phyloP scores from a whole-genome alignment of 2,329 filamentous ascomycete species.

The Fusarium goolgardi region DNA sequence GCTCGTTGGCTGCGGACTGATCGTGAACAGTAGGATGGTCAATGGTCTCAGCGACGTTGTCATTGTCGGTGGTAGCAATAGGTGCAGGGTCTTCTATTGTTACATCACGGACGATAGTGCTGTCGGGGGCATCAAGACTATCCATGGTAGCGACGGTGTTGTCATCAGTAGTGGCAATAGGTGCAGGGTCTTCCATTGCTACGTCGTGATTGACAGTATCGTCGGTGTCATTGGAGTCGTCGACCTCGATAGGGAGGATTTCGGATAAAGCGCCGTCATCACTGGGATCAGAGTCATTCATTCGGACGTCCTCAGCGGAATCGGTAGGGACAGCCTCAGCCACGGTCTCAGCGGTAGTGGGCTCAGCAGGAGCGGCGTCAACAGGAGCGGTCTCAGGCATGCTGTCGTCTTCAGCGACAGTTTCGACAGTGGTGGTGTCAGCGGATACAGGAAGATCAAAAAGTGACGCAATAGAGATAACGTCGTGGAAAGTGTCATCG shows the following conservation, averaged over 20 bases:
- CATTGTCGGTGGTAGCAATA: not conserved
- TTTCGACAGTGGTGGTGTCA: not conserved
- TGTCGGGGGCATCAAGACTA: not conserved
- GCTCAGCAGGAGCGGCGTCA: not conserved
- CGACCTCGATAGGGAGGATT: no score
- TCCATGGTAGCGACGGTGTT: no score
- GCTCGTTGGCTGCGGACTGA: slow-evolving; percentile 17
- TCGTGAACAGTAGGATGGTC: not conserved
- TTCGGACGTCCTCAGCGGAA: no score
- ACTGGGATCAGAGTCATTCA: no score
- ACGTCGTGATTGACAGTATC: not conserved
- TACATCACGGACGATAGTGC: not conserved
- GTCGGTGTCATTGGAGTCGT: not conserved
- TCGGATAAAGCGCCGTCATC: no score
- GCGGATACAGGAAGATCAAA: slow-evolving; percentile 2
- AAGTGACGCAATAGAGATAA: slow-evolving; percentile 15
- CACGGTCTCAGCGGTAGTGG: no score
- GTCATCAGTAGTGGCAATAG: not conserved
- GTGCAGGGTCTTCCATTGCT: not conserved
- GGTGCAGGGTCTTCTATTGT: not conserved
- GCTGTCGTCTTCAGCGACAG: no score
- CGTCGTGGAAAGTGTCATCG: slow-evolving; percentile 35
- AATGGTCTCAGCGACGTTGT: not conserved
- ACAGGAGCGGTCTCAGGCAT: no score
- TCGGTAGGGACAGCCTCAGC: no score